Evolutionary conservation across 2,329 filamentous ascomycete species (phyloP).

Genomic region (Pleochaeta shiraiana): DNA sequence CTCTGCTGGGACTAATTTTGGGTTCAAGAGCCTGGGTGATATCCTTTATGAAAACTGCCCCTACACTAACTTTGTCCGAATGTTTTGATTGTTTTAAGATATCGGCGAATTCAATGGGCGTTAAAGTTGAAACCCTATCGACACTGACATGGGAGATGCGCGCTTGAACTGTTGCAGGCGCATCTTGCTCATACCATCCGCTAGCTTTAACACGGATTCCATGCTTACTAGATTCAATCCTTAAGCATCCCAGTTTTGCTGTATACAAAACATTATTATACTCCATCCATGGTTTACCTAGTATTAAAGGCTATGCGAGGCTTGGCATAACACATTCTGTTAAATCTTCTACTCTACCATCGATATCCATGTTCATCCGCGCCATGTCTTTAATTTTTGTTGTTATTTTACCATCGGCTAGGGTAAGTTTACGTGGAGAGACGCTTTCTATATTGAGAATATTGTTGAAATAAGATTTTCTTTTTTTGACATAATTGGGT

Average conservation of each 20-base stretch:
- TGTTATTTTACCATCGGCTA: background rate
- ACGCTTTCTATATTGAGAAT: no score
- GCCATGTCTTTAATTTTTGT: background rate
- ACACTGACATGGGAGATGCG: background rate
- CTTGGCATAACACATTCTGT: background rate
- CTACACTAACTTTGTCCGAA: background rate
- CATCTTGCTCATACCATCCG: background rate
- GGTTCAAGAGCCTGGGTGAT: background rate
- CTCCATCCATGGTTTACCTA: background rate
- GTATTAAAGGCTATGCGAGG: background rate
- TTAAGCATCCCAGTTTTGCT: background rate
- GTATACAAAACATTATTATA: background rate
- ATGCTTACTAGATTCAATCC: background rate
- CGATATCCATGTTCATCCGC: background rate
- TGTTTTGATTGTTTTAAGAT: background rate
- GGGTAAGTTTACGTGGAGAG: background rate
- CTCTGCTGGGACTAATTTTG: background rate
- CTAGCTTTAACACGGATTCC: background rate
- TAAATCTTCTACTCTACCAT: background rate
- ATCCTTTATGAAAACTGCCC: background rate
- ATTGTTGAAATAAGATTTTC: no score
- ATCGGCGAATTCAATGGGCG: background rate
- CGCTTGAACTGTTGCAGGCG: background rate
- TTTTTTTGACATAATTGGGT: no score
- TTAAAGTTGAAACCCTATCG: background rate